Conservation (phyloP, 176 grass and related monocot genomes). For the Microstegium vimineum region DNA sequence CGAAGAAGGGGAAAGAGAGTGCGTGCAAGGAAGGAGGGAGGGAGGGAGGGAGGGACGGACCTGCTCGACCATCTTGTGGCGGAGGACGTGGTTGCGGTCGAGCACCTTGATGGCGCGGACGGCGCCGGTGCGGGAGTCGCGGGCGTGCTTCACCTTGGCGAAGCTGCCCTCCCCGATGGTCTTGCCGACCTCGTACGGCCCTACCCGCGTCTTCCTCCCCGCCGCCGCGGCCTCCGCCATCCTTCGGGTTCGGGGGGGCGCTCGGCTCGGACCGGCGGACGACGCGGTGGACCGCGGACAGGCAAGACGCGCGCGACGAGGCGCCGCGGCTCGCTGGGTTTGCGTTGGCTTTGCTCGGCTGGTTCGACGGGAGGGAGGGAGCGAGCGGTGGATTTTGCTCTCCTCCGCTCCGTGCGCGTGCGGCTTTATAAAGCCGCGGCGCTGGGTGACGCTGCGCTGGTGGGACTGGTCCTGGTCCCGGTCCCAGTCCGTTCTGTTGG, state of each 20-base stretch:
- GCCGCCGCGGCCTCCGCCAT: conserved; percentile 15
- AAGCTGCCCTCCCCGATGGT: conserved; percentile 94
- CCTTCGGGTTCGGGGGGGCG: neutral
- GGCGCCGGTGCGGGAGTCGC: conserved; percentile 52
- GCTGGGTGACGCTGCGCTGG: neutral
- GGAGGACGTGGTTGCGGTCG: conserved; percentile 77
- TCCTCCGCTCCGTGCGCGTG: neutral
- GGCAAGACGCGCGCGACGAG: neutral
- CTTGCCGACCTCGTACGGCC: conserved; percentile 77
- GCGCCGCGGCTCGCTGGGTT: neutral
- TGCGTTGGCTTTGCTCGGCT: neutral
- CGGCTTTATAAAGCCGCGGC: conserved; percentile 4
- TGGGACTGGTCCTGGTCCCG: neutral
- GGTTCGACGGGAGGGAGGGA: neutral
- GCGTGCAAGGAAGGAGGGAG: neutral
- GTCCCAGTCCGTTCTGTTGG: neutral
- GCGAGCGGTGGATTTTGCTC: neutral
- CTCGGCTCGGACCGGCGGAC: neutral
- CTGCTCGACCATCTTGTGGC: conserved; percentile 98
- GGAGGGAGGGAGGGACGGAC: neutral
- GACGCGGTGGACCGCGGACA: neutral
- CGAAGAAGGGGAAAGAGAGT: neutral
- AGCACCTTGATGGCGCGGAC: conserved; percentile 83
- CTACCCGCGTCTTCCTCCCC: conserved; percentile 59
- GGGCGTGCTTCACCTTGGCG: conserved; percentile 90